Conservation (phyloP, 306 rosid genomes). For the Pyrus betulifolia region DNA sequence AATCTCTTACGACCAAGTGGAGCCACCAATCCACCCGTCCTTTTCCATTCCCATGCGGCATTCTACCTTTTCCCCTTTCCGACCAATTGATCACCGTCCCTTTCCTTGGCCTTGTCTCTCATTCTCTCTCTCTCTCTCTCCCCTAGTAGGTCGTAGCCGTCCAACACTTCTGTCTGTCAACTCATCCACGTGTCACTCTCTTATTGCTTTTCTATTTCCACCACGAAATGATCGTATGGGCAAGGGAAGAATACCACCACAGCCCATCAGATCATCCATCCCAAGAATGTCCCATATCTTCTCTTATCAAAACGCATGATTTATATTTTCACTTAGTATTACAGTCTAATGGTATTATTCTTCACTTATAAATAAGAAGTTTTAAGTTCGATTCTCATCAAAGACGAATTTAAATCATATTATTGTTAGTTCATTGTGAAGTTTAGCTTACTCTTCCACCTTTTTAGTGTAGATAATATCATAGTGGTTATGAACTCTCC, state of each 20-base stretch:
- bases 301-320: too few relatives aligned
- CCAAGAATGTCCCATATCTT: neutral
- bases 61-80: neutral
- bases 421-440: rapidly evolving
- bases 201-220: neutral
- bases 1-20: neutral
- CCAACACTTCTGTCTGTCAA: neutral
- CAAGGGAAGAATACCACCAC: too few relatives aligned
- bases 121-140: neutral
- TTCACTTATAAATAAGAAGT: too few relatives aligned
- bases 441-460: rapidly evolving
- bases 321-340: rapidly evolving
- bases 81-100: neutral
- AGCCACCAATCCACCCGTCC: neutral
- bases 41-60: neutral
- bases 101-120: neutral
- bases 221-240: neutral
- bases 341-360: rapidly evolving
- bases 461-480: rapidly evolving
- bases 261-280: too few relatives aligned
- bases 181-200: neutral
- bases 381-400: too few relatives aligned
- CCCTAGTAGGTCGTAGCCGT: neutral
- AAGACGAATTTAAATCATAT: rapidly evolving
- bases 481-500: neutral